Conservation (phyloP, 345 rosid genomes). For the Crucihimalaya himalaica region DNA sequence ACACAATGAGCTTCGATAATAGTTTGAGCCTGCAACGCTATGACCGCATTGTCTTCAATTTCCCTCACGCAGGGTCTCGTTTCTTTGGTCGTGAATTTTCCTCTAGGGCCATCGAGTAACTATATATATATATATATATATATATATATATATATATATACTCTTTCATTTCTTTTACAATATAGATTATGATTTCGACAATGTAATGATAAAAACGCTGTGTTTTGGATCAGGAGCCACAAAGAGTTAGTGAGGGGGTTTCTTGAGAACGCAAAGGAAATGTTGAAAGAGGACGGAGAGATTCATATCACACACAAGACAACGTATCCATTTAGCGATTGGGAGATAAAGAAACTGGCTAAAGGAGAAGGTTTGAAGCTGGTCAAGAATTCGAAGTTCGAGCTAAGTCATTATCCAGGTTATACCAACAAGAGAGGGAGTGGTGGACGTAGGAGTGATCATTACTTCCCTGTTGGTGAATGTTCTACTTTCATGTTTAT, state of each 20-base stretch:
- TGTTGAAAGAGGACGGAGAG: conserved; percentile 51
- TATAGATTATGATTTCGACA: background rate
- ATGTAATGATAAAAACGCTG: background rate
- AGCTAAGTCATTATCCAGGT: conserved; percentile 47
- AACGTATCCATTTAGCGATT: conserved; percentile 44
- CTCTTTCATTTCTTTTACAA: background rate
- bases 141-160: background rate
- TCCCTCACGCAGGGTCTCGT: conserved; percentile 51
- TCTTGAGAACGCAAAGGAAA: conserved; percentile 46
- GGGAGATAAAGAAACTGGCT: conserved; percentile 48
- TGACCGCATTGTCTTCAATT: conserved; percentile 50
- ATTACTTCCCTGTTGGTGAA: conserved; percentile 28
- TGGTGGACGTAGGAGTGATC: conserved; percentile 38
- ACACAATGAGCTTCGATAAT: conserved; percentile 39
- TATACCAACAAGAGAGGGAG: conserved; percentile 56
- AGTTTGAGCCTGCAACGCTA: conserved; percentile 21
- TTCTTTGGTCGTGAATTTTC: conserved; percentile 34
- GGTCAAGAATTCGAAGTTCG: conserved; percentile 33
- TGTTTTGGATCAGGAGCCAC: conserved; percentile 38
- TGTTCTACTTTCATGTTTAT: conserved; percentile 39
- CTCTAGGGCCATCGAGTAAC: conserved; percentile 21
- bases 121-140: background rate
- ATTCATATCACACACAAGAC: conserved; percentile 64
- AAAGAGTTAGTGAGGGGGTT: conserved; percentile 46
- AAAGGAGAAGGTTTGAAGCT: conserved; percentile 40